Evolutionary conservation across 2,329 filamentous ascomycete species (phyloP).

Genomic region (Whalleya microplaca): DNA sequence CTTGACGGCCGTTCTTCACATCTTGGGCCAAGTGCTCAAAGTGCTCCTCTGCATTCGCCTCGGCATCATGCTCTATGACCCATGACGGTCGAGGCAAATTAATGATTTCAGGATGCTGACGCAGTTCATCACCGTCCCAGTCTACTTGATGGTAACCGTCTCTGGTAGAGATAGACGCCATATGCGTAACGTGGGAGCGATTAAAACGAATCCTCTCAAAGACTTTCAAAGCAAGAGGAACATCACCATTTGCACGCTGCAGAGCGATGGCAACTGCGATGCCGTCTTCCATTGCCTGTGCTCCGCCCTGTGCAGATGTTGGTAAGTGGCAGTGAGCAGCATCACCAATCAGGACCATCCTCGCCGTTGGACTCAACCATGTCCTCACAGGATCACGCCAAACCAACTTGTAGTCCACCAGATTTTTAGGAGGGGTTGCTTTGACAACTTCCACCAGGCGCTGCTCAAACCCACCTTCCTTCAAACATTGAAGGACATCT

Average conservation of each 20-base stretch:
- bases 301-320: conserved; percentile 38
- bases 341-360: conserved; percentile 40
- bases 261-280: conserved; percentile 38
- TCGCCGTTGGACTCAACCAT: conserved; percentile 32
- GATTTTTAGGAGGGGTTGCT: too few species aligned
- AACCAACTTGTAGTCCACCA: too few species aligned
- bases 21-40: conserved; percentile 15
- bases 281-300: conserved; percentile 41
- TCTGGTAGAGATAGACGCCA: conserved; percentile 28
- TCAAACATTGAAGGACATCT: too few species aligned
- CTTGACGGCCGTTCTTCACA: background rate
- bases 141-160: conserved; percentile 46
- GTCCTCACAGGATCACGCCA: conserved; percentile 25
- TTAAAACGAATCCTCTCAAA: conserved; percentile 39
- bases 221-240: conserved; percentile 32
- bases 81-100: conserved; percentile 40
- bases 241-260: conserved; percentile 24
- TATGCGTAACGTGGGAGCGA: background rate
- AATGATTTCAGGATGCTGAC: conserved; percentile 35
- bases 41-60: conserved; percentile 40
- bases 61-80: conserved; percentile 43
- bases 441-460: too few species aligned
- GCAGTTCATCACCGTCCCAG: conserved; percentile 29
- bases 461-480: too few species aligned
- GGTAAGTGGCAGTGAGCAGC: conserved; percentile 41